A percentile compares a stretch with the other conserved stretches of the same genome.
Conservation (phyloP, 2,329 filamentous ascomycete species). For the Paecilomyces dactylethromorphus region DNA sequence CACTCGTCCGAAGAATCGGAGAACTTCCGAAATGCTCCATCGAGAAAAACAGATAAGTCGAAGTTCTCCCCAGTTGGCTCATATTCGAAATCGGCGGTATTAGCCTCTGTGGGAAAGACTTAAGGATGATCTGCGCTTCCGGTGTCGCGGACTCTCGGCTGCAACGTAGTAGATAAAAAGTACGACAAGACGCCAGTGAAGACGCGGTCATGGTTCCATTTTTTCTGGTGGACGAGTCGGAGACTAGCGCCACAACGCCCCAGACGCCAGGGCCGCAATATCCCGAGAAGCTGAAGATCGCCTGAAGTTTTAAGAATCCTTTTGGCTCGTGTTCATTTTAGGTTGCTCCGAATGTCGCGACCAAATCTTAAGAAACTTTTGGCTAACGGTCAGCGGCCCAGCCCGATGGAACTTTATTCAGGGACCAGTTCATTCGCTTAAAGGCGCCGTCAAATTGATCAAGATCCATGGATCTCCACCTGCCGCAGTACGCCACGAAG, state of each 20-base stretch:
- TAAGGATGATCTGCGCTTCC: background rate
- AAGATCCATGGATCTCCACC: background rate
- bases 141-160: background rate
- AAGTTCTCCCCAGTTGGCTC: background rate
- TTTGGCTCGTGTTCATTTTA: background rate
- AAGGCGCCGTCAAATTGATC: background rate
- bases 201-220: background rate
- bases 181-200: background rate
- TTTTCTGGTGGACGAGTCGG: background rate
- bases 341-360: background rate
- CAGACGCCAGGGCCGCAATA: background rate
- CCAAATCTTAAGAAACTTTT: background rate
- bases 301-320: background rate
- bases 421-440: background rate
- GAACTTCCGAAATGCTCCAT: background rate
- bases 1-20: background rate
- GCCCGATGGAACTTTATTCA: background rate
- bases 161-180: background rate
- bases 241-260: background rate
- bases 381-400: background rate
- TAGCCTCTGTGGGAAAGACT: background rate
- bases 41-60: background rate
- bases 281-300: background rate
- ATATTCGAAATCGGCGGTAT: background rate
- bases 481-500: background rate